A percentile compares a stretch with the other conserved stretches of the same genome.
These are phyloP conservation scores for Chloranthus sessilifolius DNA, from an alignment of 164 flowering plant genomes.

Conservation along the genomic window DNA sequence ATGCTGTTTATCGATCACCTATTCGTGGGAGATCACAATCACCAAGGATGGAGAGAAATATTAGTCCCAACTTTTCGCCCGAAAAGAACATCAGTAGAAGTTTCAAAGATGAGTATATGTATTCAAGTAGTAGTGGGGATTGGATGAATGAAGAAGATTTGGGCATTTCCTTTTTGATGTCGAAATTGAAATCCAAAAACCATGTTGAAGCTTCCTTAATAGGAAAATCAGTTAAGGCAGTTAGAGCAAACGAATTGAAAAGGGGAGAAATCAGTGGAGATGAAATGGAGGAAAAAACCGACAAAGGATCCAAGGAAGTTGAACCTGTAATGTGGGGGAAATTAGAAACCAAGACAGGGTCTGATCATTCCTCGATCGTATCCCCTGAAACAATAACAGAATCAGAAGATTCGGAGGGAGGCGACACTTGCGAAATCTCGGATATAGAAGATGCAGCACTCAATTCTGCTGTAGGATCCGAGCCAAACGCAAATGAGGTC, in stretches of 20 bases:
- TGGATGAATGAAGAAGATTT: no score
- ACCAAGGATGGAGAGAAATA: conserved; percentile 46
- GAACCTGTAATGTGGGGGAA: conserved; percentile 9
- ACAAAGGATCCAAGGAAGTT: conserved; percentile 13
- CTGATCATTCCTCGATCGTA: conserved; percentile 13
- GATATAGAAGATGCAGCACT: conserved; percentile 19
- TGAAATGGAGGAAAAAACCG: conserved; percentile 9
- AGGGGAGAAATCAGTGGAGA: conserved; percentile 13
- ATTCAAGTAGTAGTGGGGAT: no score
- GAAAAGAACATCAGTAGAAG: no score
- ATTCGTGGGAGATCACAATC: conserved; percentile 69
- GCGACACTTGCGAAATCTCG: conserved; percentile 7
- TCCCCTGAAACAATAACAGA: conserved; percentile 23
- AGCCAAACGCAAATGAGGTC: conserved; percentile 41
- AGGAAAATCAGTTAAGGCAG: conserved; percentile 59
- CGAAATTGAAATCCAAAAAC: conserved; percentile 11
- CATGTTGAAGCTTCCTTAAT: conserved; percentile 18
- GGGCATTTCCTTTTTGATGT: conserved; percentile 9
- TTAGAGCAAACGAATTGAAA: conserved; percentile 22
- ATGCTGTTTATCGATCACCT: conserved; percentile 57
- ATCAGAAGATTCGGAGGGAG: conserved; percentile 37
- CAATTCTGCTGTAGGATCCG: conserved; percentile 19
- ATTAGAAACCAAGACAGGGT: conserved; percentile 5
- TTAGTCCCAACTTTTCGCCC: no score
- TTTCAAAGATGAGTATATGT: no score